These are phyloP conservation scores for Xylariales sp. DNA, from an alignment of 2,329 filamentous ascomycete species.

Conservation along the genomic window DNA sequence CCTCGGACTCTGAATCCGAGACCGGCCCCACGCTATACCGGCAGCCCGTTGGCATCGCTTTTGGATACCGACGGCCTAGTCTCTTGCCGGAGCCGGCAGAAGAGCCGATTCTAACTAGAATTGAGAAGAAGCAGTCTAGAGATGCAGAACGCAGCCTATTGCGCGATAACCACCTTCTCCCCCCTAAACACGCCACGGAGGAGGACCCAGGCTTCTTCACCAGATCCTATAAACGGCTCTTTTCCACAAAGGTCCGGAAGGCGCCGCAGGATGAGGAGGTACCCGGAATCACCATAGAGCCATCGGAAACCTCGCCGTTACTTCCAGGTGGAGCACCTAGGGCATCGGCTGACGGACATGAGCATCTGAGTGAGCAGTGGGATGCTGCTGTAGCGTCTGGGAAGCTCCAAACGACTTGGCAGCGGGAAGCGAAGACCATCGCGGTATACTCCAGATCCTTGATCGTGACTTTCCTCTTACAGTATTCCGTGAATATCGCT, in stretches of 20 bases:
- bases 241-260: constrained; percentile 50
- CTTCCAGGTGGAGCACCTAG: constrained; percentile 38
- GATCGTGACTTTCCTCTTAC: constrained; percentile 69
- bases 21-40: constrained; percentile 58
- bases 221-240: constrained; percentile 38
- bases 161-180: constrained; percentile 61
- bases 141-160: constrained; percentile 57
- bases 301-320: constrained; percentile 35
- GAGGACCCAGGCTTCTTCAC: constrained; percentile 31
- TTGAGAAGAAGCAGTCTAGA: constrained; percentile 52
- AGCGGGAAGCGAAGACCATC: constrained; percentile 80
- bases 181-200: constrained; percentile 48
- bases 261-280: constrained; percentile 35
- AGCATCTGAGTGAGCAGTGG: constrained; percentile 70
- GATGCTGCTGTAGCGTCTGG: constrained; percentile 78
- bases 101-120: constrained; percentile 45
- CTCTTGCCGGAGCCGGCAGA: constrained; percentile 53
- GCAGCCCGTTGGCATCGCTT: constrained; percentile 71
- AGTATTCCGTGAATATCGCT: constrained; percentile 80
- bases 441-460: constrained; percentile 65
- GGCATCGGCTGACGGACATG: constrained; percentile 43
- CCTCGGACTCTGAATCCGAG: constrained; percentile 28
- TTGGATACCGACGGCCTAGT: constrained; percentile 64
- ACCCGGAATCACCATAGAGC: constrained; percentile 25
- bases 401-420: constrained; percentile 85